Evolutionary conservation across 2,329 filamentous ascomycete species (phyloP).

Genomic region (Periconia sp.): DNA sequence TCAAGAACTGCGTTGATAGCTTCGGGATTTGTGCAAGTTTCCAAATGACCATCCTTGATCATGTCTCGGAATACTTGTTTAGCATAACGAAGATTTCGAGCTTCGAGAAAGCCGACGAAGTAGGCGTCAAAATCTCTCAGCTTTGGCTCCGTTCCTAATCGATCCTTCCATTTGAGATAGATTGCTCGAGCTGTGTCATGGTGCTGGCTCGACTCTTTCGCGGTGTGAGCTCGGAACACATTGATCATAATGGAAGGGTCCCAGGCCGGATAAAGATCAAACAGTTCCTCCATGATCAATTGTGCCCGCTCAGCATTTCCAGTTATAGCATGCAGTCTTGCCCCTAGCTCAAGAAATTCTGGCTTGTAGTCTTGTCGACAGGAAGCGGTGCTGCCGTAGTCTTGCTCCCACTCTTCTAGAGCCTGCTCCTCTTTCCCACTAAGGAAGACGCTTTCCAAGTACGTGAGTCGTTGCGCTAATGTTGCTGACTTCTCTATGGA

Average conservation of each 20-base stretch:
- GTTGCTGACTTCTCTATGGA: slow-evolving; percentile 19
- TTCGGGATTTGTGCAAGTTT: slow-evolving; percentile 47
- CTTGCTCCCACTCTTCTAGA: slow-evolving; percentile 38
- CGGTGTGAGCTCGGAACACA: slow-evolving; percentile 72
- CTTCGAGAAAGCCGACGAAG: slow-evolving; percentile 72
- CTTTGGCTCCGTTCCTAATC: slow-evolving; percentile 64
- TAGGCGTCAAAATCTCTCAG: slow-evolving; percentile 80
- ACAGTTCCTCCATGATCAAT: slow-evolving; percentile 61
- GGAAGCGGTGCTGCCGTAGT: slow-evolving; percentile 13
- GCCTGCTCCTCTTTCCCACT: slow-evolving; percentile 33
- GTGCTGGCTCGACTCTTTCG: slow-evolving; percentile 47
- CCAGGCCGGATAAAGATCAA: slow-evolving; percentile 52
- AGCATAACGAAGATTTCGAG: slow-evolving; percentile 69
- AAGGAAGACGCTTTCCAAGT: slow-evolving; percentile 36
- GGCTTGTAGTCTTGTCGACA: slow-evolving; percentile 31
- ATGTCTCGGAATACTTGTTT: slow-evolving; percentile 85
- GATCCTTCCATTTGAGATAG: slow-evolving; percentile 63
- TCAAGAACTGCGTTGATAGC: slow-evolving; percentile 26
- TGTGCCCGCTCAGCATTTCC: slow-evolving; percentile 67
- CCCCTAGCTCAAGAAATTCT: slow-evolving; percentile 66
- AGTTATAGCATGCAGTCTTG: slow-evolving; percentile 66
- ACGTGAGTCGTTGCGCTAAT: slow-evolving; percentile 24
- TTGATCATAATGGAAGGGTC: slow-evolving; percentile 67
- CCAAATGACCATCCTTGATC: slow-evolving; percentile 65
- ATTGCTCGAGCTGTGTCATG: slow-evolving; percentile 58